Percentiles rank a stretch among this genome's conserved stretches.
Evolutionary conservation across 2,329 filamentous ascomycete species (phyloP).

Genomic region (Daldinia sp.): DNA sequence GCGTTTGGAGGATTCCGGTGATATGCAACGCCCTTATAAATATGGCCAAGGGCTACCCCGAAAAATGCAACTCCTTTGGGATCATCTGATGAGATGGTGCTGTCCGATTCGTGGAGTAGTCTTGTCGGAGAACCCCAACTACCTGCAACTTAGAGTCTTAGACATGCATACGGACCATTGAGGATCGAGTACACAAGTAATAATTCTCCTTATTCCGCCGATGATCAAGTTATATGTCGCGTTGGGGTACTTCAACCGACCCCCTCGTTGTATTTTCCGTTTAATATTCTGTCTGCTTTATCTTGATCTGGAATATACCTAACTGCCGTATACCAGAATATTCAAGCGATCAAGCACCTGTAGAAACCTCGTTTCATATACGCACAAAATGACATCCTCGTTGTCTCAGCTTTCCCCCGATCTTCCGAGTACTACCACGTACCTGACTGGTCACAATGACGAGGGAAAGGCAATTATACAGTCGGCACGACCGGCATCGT

Average conservation of each 20-base stretch:
- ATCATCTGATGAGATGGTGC: not conserved
- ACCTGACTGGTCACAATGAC: conserved; percentile 43
- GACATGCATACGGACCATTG: not conserved
- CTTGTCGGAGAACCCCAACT: conserved; percentile 22
- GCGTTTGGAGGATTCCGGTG: not conserved
- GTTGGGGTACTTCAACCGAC: not conserved
- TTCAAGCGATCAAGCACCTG: not conserved
- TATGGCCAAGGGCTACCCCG: not conserved
- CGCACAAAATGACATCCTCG: conserved; percentile 17
- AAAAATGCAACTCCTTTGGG: not conserved
- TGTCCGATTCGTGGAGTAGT: not conserved
- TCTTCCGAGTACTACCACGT: conserved; percentile 38
- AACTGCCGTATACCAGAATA: not conserved
- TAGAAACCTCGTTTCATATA: not conserved
- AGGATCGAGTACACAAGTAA: not conserved
- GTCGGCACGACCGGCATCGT: conserved; percentile 41
- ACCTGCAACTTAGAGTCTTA: not conserved
- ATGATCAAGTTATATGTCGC: not conserved
- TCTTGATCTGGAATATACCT: not conserved
- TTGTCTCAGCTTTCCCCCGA: conserved; percentile 27
- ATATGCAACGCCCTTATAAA: too few species aligned
- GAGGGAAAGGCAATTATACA: conserved; percentile 50
- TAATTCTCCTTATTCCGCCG: not conserved
- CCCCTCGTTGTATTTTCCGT: not conserved
- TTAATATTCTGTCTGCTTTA: not conserved